A percentile compares a stretch with the other conserved stretches of the same genome.
phyloP scores from a whole-genome alignment of 768 basidiomycete genomes.

The Dioszegia aurantiaca region DNA sequence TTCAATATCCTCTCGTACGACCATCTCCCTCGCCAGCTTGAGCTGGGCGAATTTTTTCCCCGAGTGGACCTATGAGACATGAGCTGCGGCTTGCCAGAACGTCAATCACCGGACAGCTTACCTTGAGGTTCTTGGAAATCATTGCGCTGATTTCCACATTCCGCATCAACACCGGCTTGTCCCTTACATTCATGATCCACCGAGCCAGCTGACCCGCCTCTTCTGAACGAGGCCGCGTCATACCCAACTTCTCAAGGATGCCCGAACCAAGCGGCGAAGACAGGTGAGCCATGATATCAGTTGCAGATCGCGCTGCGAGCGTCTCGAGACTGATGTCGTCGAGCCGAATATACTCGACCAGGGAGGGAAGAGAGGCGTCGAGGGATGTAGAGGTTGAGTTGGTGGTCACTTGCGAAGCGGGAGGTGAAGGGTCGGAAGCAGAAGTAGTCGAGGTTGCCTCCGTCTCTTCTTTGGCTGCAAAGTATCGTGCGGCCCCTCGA shows the following conservation, averaged over 20 bases:
- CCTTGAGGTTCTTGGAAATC: slow-evolving; percentile 25
- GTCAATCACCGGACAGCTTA: slow-evolving; percentile 9
- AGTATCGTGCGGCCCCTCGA: no score
- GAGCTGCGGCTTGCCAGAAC: not conserved
- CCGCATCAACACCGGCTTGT: slow-evolving; percentile 19
- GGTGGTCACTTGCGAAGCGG: not conserved
- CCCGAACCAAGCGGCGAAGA: not conserved
- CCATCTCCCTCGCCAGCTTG: slow-evolving; percentile 25
- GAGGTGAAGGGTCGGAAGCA: not conserved
- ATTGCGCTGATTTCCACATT: slow-evolving; percentile 22
- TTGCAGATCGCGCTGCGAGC: not conserved
- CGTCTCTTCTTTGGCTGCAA: no score
- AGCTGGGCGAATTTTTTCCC: slow-evolving; percentile 29
- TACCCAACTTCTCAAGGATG: slow-evolving; percentile 16
- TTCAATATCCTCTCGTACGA: slow-evolving; percentile 29
- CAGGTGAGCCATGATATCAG: slow-evolving; percentile 24
- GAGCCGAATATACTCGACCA: not conserved
- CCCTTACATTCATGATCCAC: slow-evolving; percentile 26
- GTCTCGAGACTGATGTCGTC: slow-evolving; percentile 11
- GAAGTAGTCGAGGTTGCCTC: not conserved
- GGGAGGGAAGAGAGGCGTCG: slow-evolving; percentile 4
- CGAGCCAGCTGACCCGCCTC: slow-evolving; percentile 7
- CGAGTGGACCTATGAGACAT: not conserved
- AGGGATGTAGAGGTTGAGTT: not conserved
- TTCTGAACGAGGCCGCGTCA: slow-evolving; percentile 16